Evolutionary conservation across 2,329 filamentous ascomycete genomes (phyloP).

Genomic region (Clonostachys chloroleuca): DNA sequence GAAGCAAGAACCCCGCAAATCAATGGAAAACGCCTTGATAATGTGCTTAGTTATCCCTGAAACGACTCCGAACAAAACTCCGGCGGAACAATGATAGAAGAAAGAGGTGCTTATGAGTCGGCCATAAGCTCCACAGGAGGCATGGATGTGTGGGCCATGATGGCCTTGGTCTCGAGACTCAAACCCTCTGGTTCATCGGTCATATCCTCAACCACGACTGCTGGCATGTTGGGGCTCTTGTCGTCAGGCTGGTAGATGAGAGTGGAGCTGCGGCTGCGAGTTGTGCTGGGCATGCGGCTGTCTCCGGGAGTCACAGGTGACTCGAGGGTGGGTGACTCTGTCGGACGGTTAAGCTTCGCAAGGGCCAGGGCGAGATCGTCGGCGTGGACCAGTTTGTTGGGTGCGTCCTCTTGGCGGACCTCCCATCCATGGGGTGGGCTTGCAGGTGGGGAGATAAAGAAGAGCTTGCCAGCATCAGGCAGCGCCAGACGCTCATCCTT

Average conservation of each 20-base stretch:
- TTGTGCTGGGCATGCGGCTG: slow-evolving; percentile 14
- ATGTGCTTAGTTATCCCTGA: too few species aligned
- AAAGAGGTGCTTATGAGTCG: slow-evolving; percentile 16
- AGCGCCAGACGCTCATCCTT: slow-evolving; percentile 58
- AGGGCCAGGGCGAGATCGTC: slow-evolving; percentile 65
- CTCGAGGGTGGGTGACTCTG: slow-evolving; percentile 3
- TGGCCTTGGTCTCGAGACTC: slow-evolving; percentile 37
- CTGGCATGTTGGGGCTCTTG: slow-evolving; percentile 52
- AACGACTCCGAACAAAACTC: background rate
- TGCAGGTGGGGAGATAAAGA: slow-evolving; percentile 69
- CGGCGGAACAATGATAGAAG: background rate
- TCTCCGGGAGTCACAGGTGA: slow-evolving; percentile 22
- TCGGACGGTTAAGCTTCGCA: slow-evolving; percentile 51
- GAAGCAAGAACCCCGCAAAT: too few species aligned
- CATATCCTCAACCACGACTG: slow-evolving; percentile 64
- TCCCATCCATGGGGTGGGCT: slow-evolving; percentile 67
- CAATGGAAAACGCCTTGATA: too few species aligned
- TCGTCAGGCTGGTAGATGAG: slow-evolving; percentile 61
- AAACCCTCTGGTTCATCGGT: slow-evolving; percentile 48
- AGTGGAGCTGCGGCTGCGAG: slow-evolving; percentile 58
- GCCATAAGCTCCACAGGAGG: slow-evolving; percentile 64
- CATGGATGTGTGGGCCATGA: slow-evolving; percentile 55
- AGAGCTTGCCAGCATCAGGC: slow-evolving; percentile 65
- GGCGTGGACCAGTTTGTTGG: slow-evolving; percentile 66
- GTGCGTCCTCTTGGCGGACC: slow-evolving; percentile 62